Evolutionary conservation across 73 alveolate genomes (phyloP).

Genomic region (Durusdinium trenchii): DNA sequence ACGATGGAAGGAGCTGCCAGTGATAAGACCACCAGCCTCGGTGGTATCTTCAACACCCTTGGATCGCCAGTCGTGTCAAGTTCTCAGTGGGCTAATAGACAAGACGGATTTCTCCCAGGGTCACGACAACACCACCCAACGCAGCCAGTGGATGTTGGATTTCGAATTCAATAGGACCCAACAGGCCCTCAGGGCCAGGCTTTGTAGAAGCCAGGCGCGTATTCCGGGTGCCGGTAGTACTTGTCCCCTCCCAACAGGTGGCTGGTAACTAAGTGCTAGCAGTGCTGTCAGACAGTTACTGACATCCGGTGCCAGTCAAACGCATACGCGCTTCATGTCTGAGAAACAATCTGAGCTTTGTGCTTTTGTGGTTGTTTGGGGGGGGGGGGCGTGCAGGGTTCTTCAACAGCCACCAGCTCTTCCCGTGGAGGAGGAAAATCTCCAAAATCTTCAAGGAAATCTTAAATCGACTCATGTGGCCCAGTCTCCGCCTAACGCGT

Average conservation of each 20-base stretch:
- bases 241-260: constrained; percentile 34
- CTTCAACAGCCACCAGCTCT: too few species aligned
- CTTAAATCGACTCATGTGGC: not conserved
- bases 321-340: not conserved
- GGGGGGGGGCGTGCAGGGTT: too few species aligned
- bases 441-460: not conserved
- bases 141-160: too few species aligned
- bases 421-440: not conserved
- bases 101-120: too few species aligned
- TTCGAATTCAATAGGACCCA: too few species aligned
- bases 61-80: too few species aligned
- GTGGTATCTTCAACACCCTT: too few species aligned
- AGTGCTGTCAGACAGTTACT: not conserved
- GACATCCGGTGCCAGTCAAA: not conserved
- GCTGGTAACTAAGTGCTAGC: not conserved
- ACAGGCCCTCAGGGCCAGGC: not conserved
- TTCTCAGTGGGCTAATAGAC: too few species aligned
- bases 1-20: constrained; percentile 88
- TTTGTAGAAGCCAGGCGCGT: constrained; percentile 69
- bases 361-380: not conserved
- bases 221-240: constrained; percentile 72
- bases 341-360: not conserved
- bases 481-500: constrained; percentile 1
- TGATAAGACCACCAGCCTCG: constrained; percentile 74
- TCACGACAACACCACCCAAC: too few species aligned